Percentiles rank a stretch among this genome's conserved stretches.
These are phyloP conservation scores for Periconia sp. DNA, from an alignment of 2,329 filamentous ascomycete genomes.

Conservation along the genomic window DNA sequence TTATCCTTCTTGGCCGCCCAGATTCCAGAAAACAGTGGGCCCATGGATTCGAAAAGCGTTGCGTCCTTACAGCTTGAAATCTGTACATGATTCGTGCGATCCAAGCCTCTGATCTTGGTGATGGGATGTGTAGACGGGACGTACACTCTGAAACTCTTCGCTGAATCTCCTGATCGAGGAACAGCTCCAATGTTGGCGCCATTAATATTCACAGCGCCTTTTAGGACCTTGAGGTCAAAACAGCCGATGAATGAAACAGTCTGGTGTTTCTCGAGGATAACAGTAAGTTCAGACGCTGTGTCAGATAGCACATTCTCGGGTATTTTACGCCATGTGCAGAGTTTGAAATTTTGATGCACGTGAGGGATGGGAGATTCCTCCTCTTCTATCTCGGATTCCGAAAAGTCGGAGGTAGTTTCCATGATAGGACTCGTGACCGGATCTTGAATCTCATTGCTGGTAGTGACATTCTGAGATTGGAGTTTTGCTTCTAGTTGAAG, in stretches of 20 bases:
- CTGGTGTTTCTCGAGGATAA: slow-evolving; percentile 34
- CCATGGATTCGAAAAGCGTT: slow-evolving; percentile 59
- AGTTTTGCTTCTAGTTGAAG: slow-evolving; percentile 22
- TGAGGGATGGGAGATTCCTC: slow-evolving; percentile 1
- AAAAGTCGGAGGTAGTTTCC: slow-evolving; percentile 16
- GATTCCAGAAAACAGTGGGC: slow-evolving; percentile 66
- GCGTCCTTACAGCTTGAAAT: slow-evolving; percentile 51
- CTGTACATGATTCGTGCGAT: slow-evolving; percentile 56
- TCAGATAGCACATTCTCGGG: slow-evolving; percentile 24
- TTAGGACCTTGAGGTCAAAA: slow-evolving; percentile 64
- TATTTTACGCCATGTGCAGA: slow-evolving; percentile 35
- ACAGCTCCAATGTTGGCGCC: slow-evolving; percentile 63
- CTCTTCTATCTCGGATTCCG: slow-evolving; percentile 21
- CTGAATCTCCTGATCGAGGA: slow-evolving; percentile 16
- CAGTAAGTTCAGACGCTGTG: slow-evolving; percentile 25
- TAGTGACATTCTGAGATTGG: slow-evolving; percentile 6
- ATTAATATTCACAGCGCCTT: slow-evolving; percentile 65
- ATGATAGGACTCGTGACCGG: slow-evolving; percentile 18
- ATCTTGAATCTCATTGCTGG: slow-evolving; percentile 13
- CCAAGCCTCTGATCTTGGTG: slow-evolving; percentile 61
- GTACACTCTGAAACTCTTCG: slow-evolving; percentile 55
- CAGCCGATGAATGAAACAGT: slow-evolving; percentile 58
- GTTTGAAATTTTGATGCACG: slow-evolving; percentile 23
- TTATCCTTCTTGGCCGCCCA: slow-evolving; percentile 56
- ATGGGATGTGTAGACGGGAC: slow-evolving; percentile 71